A percentile compares a stretch with the other conserved stretches of the same genome.
Evolutionary conservation across 1,284 basidiomycete species (phyloP).

Genomic region (Bondarzewia mesenterica): DNA sequence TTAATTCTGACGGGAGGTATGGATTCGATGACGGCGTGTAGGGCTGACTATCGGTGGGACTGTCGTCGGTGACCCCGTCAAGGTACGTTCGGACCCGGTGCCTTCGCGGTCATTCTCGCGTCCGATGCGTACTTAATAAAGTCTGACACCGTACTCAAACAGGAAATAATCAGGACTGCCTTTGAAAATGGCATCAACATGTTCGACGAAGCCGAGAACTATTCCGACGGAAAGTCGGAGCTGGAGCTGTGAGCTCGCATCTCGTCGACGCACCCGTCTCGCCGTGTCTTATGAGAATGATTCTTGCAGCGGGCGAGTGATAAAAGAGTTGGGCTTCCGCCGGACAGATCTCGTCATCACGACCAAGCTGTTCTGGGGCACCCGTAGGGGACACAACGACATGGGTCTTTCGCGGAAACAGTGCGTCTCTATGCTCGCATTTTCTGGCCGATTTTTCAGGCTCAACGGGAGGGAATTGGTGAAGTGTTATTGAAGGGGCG

Average conservation of each 20-base stretch:
- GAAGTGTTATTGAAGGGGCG: constrained; percentile 68
- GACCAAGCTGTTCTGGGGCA: constrained; percentile 59
- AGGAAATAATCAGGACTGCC: constrained; percentile 59
- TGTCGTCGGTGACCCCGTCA: constrained; percentile 66
- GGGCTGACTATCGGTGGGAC: constrained; percentile 65
- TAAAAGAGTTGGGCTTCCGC: constrained; percentile 66
- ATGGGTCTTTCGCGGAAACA: constrained; percentile 67
- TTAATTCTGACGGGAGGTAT: neutral
- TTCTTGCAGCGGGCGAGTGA: constrained; percentile 57
- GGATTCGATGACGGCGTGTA: constrained; percentile 15
- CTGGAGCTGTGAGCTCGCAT: constrained; percentile 41
- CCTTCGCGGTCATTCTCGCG: neutral
- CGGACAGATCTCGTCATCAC: constrained; percentile 69
- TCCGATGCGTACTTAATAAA: neutral
- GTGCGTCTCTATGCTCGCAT: constrained; percentile 32
- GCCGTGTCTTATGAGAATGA: neutral
- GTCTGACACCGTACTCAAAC: neutral
- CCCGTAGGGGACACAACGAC: constrained; percentile 48
- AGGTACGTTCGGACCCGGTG: constrained; percentile 26
- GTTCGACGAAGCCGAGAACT: constrained; percentile 63
- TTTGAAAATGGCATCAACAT: constrained; percentile 66
- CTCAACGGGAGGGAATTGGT: constrained; percentile 17
- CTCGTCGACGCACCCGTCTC: neutral
- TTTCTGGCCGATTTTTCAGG: neutral
- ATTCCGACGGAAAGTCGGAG: constrained; percentile 65